Evolutionary conservation across 129 eudicot species (phyloP).

Genomic region (Ambrosia artemisiifolia): DNA sequence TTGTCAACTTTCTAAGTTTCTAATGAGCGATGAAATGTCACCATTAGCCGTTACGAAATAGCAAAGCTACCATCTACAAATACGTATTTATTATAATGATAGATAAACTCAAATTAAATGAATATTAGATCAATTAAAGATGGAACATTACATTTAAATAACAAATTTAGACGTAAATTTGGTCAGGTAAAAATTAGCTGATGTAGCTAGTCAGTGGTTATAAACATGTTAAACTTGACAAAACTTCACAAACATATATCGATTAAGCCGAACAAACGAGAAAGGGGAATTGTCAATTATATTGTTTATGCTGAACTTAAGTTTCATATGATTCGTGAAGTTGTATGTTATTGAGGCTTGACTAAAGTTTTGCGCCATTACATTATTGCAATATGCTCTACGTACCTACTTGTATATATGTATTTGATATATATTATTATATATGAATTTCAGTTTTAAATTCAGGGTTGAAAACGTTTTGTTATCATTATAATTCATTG

Average conservation of each 20-base stretch:
- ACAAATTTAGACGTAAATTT: not conserved
- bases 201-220: not conserved
- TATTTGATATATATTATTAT: not conserved
- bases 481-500: not conserved
- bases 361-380: conserved; percentile 4
- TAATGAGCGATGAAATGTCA: conserved; percentile 33
- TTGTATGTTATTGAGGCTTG: not conserved
- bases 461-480: not conserved
- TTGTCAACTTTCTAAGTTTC: conserved; percentile 36
- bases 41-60: conserved; percentile 39
- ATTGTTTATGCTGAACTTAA: not conserved
- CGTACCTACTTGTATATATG: not conserved
- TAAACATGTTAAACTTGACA: not conserved
- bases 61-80: conserved; percentile 24
- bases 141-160: not conserved
- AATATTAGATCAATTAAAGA: not conserved
- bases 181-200: not conserved
- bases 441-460: not conserved
- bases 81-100: not conserved
- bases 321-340: not conserved
- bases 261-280: too few relatives aligned
- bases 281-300: not conserved
- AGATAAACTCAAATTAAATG: not conserved
- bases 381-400: conserved; percentile 5
- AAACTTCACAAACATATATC: too few relatives aligned